These are phyloP conservation scores for Papiliotrema laurentii DNA, from an alignment of 1,284 basidiomycete genomes.

Conservation along the genomic window DNA sequence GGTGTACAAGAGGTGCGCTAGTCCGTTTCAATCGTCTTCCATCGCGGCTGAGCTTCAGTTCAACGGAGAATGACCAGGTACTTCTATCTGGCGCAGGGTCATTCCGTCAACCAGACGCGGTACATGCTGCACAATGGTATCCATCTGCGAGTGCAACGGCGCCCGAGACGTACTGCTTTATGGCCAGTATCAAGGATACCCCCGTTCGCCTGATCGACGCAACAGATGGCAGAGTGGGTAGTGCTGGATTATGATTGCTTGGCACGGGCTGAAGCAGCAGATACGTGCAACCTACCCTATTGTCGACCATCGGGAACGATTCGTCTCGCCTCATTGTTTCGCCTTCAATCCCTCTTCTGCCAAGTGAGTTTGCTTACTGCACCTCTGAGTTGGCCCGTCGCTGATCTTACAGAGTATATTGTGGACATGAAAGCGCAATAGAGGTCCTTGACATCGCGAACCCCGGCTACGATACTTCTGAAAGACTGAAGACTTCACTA, in stretches of 20 bases:
- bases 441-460: slow-evolving; percentile 72
- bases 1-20: slow-evolving; percentile 26
- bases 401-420: slow-evolving; percentile 64
- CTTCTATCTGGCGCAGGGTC: neutral
- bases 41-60: neutral
- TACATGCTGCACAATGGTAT: slow-evolving; percentile 75
- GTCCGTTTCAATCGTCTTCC: neutral
- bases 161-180: slow-evolving; percentile 69
- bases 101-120: slow-evolving; percentile 59
- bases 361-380: slow-evolving; percentile 53
- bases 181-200: slow-evolving; percentile 70
- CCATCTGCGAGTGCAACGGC: slow-evolving; percentile 61
- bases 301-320: slow-evolving; percentile 81
- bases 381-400: neutral
- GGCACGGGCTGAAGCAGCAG: slow-evolving; percentile 47
- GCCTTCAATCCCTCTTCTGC: slow-evolving; percentile 66
- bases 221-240: slow-evolving; percentile 64
- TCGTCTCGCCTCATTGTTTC: slow-evolving; percentile 76
- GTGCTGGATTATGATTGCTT: neutral
- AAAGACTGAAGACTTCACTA: slow-evolving; percentile 66
- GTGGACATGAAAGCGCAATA: slow-evolving; percentile 82
- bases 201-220: slow-evolving; percentile 79
- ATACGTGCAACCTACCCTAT: slow-evolving; percentile 85
- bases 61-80: neutral
- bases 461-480: slow-evolving; percentile 48